Evolutionary conservation across 768 basidiomycete genomes (phyloP).

Genomic region (Phylloporus sp.): DNA sequence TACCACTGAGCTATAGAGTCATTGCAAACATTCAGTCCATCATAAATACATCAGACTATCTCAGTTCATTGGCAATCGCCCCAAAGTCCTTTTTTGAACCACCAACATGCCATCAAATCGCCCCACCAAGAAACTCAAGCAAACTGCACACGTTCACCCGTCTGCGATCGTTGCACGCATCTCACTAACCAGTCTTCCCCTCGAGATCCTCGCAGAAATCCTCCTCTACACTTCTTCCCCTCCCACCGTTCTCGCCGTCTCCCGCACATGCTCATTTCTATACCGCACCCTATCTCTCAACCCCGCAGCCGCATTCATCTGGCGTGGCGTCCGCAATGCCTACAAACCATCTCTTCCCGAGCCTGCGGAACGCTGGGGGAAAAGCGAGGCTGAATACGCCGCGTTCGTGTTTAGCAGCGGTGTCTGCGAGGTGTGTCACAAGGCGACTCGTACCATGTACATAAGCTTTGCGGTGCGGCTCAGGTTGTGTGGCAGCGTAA

Average conservation of each 20-base stretch:
- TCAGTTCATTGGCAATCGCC: too few relatives aligned
- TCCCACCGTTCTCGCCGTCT: constrained; percentile 53
- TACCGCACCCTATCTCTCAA: constrained; percentile 46
- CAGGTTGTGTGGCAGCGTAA: constrained; percentile 43
- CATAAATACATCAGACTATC: neutral
- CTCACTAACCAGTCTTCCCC: constrained; percentile 38
- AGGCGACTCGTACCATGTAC: constrained; percentile 36
- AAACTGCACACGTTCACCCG: neutral
- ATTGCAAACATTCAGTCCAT: too few relatives aligned
- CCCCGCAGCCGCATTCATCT: constrained; percentile 48
- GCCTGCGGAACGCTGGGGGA: constrained; percentile 36
- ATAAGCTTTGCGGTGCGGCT: constrained; percentile 46
- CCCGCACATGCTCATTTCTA: constrained; percentile 54
- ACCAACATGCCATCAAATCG: neutral
- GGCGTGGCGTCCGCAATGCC: constrained; percentile 48
- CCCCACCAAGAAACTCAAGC: constrained; percentile 12
- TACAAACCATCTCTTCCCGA: constrained; percentile 40
- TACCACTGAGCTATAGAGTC: constrained; percentile 46
- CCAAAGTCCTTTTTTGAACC: too few relatives aligned
- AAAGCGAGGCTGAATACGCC: constrained; percentile 56
- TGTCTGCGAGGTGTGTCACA: constrained; percentile 52
- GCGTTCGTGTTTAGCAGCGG: constrained; percentile 61
- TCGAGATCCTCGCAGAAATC: constrained; percentile 65
- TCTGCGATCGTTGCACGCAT: neutral
- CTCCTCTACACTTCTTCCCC: constrained; percentile 50